Conservation (phyloP, 2,329 filamentous ascomycete species). For the Penicillium sp. region DNA sequence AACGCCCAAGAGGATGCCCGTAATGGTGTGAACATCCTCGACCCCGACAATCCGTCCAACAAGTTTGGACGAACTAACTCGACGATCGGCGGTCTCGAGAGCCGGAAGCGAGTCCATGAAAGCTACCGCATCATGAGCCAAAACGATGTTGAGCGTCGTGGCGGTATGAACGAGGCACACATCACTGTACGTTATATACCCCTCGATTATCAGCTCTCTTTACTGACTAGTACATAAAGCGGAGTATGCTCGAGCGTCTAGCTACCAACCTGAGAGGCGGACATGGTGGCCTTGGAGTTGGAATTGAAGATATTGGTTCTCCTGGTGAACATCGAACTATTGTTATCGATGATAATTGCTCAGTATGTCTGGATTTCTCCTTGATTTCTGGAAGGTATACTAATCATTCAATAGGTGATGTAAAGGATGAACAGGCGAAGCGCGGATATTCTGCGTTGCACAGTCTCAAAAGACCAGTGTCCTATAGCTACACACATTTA, state of each 20-base stretch:
- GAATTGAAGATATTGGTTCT: constrained; percentile 24
- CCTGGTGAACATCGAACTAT: constrained; percentile 34
- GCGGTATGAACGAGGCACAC: constrained; percentile 56
- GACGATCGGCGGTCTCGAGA: constrained; percentile 49
- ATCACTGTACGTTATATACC: constrained; percentile 49
- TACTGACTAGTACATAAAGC: constrained; percentile 34
- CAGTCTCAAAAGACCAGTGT: neutral
- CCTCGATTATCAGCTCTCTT: neutral
- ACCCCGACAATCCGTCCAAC: constrained; percentile 44
- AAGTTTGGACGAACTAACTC: constrained; percentile 26
- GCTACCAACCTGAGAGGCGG: constrained; percentile 43
- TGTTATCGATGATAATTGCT: constrained; percentile 47
- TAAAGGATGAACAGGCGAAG: constrained; percentile 14
- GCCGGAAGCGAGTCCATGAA: constrained; percentile 58
- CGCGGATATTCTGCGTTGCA: neutral
- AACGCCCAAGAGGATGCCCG: constrained; percentile 57
- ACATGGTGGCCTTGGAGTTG: constrained; percentile 27
- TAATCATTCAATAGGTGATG: constrained; percentile 31
- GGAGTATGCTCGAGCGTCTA: constrained; percentile 47
- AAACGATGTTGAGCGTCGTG: constrained; percentile 60
- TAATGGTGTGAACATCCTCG: constrained; percentile 57
- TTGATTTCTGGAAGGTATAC: neutral
- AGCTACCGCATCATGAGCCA: constrained; percentile 61
- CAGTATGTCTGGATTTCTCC: constrained; percentile 30
- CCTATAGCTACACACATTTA: neutral